Evolutionary conservation across 768 basidiomycete genomes (phyloP).

Genomic region (Lactarius pseudohatsudake): DNA sequence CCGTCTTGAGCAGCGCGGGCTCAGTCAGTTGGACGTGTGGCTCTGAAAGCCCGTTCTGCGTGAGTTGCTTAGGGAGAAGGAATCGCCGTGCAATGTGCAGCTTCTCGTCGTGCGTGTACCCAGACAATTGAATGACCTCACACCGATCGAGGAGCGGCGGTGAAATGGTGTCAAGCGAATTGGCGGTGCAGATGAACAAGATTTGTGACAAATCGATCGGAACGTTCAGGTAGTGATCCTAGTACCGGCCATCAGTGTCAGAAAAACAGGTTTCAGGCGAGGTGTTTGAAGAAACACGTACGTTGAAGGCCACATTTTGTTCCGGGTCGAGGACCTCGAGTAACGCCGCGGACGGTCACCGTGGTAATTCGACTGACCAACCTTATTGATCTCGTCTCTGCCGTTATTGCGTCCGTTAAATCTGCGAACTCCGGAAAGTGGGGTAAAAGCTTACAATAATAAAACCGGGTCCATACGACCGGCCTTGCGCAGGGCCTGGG

Average conservation of each 20-base stretch:
- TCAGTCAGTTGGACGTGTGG: constrained; percentile 66
- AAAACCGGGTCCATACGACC: constrained; percentile 83
- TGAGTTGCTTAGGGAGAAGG: constrained; percentile 85
- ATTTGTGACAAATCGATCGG: too few species aligned
- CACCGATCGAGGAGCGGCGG: constrained; percentile 87
- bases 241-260: too few species aligned
- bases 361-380: too few species aligned
- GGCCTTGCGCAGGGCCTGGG: too few species aligned
- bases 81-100: constrained; percentile 84
- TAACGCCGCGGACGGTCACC: too few species aligned
- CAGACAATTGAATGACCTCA: constrained; percentile 81
- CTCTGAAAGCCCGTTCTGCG: constrained; percentile 68
- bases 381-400: constrained; percentile 88
- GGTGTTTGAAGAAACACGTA: too few species aligned
- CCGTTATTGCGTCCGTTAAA: not conserved
- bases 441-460: constrained; percentile 48
- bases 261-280: too few species aligned
- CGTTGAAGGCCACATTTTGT: too few species aligned
- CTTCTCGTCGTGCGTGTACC: constrained; percentile 90
- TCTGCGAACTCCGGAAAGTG: constrained; percentile 1
- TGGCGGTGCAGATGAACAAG: constrained; percentile 91
- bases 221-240: too few species aligned
- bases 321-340: too few species aligned
- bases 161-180: constrained; percentile 85
- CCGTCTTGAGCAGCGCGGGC: constrained; percentile 64